phyloP scores from a whole-genome alignment of 2,329 filamentous ascomycete genomes.

The Colletotrichum cereale region DNA sequence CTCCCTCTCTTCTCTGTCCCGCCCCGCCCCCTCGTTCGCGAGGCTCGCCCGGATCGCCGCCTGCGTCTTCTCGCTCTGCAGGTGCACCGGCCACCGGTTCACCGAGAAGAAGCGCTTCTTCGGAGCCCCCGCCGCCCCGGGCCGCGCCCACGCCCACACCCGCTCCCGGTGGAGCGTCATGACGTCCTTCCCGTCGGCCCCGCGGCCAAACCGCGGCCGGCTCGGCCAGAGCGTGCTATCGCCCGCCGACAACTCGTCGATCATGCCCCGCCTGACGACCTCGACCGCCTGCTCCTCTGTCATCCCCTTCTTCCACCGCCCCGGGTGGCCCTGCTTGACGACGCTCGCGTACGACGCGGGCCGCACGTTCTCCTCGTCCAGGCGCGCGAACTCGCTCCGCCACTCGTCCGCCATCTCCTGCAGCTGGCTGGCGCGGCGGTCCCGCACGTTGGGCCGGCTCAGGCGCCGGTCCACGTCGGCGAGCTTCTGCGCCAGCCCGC shows the following conservation, averaged over 20 bases:
- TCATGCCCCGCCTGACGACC: slow-evolving; percentile 51
- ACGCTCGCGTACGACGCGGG: slow-evolving; percentile 47
- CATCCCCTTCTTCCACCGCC: slow-evolving; percentile 31
- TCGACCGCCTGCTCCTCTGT: slow-evolving; percentile 32
- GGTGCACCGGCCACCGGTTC: slow-evolving; percentile 61
- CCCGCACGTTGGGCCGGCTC: slow-evolving; percentile 27
- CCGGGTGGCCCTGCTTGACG: slow-evolving; percentile 49
- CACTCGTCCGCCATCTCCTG: slow-evolving; percentile 38
- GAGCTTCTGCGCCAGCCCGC: slow-evolving; percentile 32
- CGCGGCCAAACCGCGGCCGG: slow-evolving; percentile 46
- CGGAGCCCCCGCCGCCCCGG: slow-evolving; percentile 43
- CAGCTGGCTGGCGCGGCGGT: slow-evolving; percentile 39
- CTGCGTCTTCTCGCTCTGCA: slow-evolving; percentile 51
- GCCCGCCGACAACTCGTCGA: slow-evolving; percentile 59
- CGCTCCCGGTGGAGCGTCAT: slow-evolving; percentile 46
- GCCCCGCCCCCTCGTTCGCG: not conserved
- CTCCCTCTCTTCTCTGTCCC: slow-evolving; percentile 1
- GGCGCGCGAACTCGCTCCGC: slow-evolving; percentile 2
- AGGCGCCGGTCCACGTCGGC: slow-evolving; percentile 28
- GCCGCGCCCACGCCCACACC: slow-evolving; percentile 53
- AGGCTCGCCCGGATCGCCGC: slow-evolving; percentile 44
- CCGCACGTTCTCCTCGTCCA: slow-evolving; percentile 7
- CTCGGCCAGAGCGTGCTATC: slow-evolving; percentile 56
- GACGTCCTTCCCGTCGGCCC: slow-evolving; percentile 40
- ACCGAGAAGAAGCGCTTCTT: slow-evolving; percentile 57